Conservation (phyloP, 176 grass and related monocot species). For the Musa itinerans region DNA sequence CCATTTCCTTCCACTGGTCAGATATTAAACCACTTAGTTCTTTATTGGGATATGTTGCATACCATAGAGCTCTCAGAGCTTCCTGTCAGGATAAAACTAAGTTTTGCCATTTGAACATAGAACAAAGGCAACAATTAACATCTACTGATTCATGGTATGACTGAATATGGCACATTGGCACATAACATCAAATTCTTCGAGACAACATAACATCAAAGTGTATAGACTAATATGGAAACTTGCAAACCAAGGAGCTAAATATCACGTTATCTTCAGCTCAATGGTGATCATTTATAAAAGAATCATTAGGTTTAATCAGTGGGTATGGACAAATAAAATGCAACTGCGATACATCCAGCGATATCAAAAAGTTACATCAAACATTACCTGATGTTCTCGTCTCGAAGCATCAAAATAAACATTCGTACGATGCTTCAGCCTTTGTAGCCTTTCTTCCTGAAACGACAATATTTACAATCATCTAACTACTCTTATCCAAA, state of each 20-base stretch:
- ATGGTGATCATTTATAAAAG: not conserved
- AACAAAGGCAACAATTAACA: not conserved
- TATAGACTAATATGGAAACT: not conserved
- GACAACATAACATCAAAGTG: no score
- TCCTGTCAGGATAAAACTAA: slow-evolving; percentile 36
- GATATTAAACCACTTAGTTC: slow-evolving; percentile 80
- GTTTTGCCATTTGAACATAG: no score
- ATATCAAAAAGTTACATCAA: not conserved
- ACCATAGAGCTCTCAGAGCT: slow-evolving; percentile 90
- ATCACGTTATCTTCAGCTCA: not conserved
- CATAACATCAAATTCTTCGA: no score
- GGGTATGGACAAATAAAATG: not conserved
- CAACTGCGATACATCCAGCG: not conserved
- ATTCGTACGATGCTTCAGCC: slow-evolving; percentile 78
- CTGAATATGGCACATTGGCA: no score
- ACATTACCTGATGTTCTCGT: slow-evolving; percentile 75
- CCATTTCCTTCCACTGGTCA: slow-evolving; percentile 98
- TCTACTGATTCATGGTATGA: not conserved
- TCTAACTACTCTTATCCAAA: not conserved
- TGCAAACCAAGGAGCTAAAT: not conserved
- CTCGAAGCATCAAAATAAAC: slow-evolving; percentile 84
- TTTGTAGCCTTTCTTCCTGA: slow-evolving; percentile 84
- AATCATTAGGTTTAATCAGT: not conserved
- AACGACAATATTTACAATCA: slow-evolving; percentile 22
- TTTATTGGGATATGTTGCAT: slow-evolving; percentile 90